These are phyloP conservation scores for Zea mays DNA, from an alignment of 176 grass and related monocot genomes.

Conservation along the genomic window Zm-B73-REFERENCE-NAM-5.0 NC_050097.1:6036501-6037000, in stretches of 20 bases:
- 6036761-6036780: constrained; percentile 93
- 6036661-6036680: constrained; percentile 50
- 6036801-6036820: constrained; percentile 92
- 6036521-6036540: constrained; percentile 90
- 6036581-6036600: constrained; percentile 98
- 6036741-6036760: constrained; percentile 92
- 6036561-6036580: constrained; percentile 90
- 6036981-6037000: constrained; percentile 82
- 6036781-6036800: constrained; percentile 88
- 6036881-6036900: constrained; percentile 73
- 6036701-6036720: constrained; percentile 62
- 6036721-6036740: constrained; percentile 90
- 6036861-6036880: constrained; percentile 95
- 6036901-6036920: constrained; percentile 86
- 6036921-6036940: constrained; percentile 92
- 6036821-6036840: constrained; percentile 98
- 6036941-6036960: constrained; percentile 88
- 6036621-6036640: constrained; percentile 47
- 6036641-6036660: constrained; percentile 43
- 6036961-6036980: constrained; percentile 82
- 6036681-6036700: constrained; percentile 38
- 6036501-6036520: constrained; percentile 97
- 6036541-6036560: constrained; percentile 96
- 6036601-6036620: constrained; percentile 87
- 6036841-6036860: constrained; percentile 88